Conservation (phyloP, 2,329 filamentous ascomycete species). For the Sporothrix schenckii region DNA sequence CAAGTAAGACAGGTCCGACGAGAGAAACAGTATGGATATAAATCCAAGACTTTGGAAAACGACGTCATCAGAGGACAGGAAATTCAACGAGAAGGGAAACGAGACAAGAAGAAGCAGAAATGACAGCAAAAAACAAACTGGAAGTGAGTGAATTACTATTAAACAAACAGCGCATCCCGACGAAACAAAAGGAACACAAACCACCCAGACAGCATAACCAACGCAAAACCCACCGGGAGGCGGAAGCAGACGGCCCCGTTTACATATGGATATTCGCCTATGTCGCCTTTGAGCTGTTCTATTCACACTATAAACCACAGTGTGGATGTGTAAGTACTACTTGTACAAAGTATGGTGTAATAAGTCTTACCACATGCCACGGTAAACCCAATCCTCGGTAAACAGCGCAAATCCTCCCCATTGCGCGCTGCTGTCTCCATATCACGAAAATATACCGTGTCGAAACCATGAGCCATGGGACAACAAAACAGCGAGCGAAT, state of each 20-base stretch:
- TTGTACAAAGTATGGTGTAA: too few relatives aligned
- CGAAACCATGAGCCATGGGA: background rate
- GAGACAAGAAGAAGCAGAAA: too few relatives aligned
- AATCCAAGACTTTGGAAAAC: too few relatives aligned
- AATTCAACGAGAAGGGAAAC: too few relatives aligned
- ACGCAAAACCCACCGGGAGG: background rate
- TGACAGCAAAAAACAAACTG: too few relatives aligned
- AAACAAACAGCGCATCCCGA: background rate
- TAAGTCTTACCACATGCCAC: constrained; percentile 7
- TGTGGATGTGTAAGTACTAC: background rate
- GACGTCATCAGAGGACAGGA: too few relatives aligned
- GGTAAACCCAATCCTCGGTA: background rate
- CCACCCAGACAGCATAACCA: background rate
- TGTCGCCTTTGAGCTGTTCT: background rate
- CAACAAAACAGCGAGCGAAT: background rate
- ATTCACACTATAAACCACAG: background rate
- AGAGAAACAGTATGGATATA: too few relatives aligned
- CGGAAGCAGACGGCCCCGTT: constrained; percentile 6
- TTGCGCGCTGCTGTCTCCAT: constrained; percentile 27
- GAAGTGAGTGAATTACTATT: background rate
- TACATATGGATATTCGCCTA: background rate
- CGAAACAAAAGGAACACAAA: background rate
- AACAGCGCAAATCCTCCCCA: constrained; percentile 12
- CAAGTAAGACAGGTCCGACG: too few relatives aligned
- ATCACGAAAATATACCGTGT: constrained; percentile 33